Evolutionary conservation across 352 stramenopile species (phyloP).

Genomic region (Pythium sp.): DNA sequence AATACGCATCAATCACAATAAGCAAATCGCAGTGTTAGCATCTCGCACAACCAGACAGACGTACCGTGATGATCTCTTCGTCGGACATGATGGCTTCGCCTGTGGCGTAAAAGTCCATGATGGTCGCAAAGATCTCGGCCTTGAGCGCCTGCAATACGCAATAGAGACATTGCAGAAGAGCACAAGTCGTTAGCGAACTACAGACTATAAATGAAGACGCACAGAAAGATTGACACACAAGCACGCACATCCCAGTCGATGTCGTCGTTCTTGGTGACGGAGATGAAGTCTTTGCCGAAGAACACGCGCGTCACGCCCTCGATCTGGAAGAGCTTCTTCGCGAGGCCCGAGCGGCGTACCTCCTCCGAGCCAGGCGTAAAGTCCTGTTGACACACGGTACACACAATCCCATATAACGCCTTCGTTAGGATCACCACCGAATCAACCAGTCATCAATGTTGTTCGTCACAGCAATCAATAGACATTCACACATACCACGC

Average conservation of each 20-base stretch:
- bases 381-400: slow-evolving; percentile 39
- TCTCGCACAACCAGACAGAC: neutral
- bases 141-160: slow-evolving; percentile 52
- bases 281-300: slow-evolving; percentile 98
- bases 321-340: slow-evolving; percentile 96
- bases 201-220: neutral
- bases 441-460: neutral
- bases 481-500: slow-evolving; percentile 36
- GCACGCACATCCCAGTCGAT: slow-evolving; percentile 90
- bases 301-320: slow-evolving; percentile 96
- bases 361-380: slow-evolving; percentile 85
- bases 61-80: slow-evolving; percentile 72
- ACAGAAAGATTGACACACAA: neutral
- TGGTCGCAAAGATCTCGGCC: slow-evolving; percentile 93
- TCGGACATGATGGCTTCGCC: slow-evolving; percentile 90
- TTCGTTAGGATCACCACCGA: neutral
- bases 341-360: slow-evolving; percentile 91
- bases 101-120: slow-evolving; percentile 98
- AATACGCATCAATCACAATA: neutral
- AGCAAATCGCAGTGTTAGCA: no score
- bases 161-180: neutral
- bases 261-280: slow-evolving; percentile 95
- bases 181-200: neutral
- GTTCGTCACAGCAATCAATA: neutral
- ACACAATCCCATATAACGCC: neutral